Base-by-base conservation (phyloP, 2,329 filamentous ascomycete species). In the Epichloe baconii region DNA sequence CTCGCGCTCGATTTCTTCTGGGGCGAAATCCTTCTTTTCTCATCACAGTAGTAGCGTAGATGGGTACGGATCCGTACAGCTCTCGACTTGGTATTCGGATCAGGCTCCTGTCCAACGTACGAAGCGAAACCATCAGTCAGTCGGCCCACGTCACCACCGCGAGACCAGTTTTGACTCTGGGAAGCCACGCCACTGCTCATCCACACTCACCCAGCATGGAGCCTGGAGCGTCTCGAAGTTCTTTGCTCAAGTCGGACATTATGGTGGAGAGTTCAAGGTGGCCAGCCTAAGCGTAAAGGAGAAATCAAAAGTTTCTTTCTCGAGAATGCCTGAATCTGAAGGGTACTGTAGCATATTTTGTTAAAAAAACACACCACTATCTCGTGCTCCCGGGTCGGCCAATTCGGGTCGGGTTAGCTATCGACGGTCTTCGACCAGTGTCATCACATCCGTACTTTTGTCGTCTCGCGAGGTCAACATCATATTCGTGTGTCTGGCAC, bases 161-260 rank as follows among this genome's bases (percentile, higher is more conserved):
- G 7, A 31, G 26, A 10, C 26, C 26, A 31, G 26, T 17, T 4
- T 31, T 10, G 26, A 31, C 26, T 31, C 26, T 4, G 26, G 8
- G 26, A 31, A 31, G 26, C 26, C 26, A 31, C 8, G 26, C 26
- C 26, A 31, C n/a, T n/a, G n/a, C n/a, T n/a, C n/a, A n/a, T n/a
- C n/a, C n/a, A n/a, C n/a, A n/a, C n/a, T n/a, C n/a, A n/a, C n/a
- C n/a, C n/a, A n/a, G n/a, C n/a, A n/a, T n/a, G n/a, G n/a, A n/a
- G n/a, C n/a, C n/a, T n/a, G n/a, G n/a, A n/a, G n/a, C 54, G 87
- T 93, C 74, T 91, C 87, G 61, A 93, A 93, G 67, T 83, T 79
- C 59, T 17, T 74, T 75, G 68, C 72, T 75, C 42, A 74, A 61
- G 53, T 77, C 71, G 44, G 68, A 62, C 67, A 51, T 54, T 38